A percentile compares a stretch with the other conserved stretches of the same genome.
Evolutionary conservation across 768 basidiomycete species (phyloP).

Genomic region (Termitomyces sp.): DNA sequence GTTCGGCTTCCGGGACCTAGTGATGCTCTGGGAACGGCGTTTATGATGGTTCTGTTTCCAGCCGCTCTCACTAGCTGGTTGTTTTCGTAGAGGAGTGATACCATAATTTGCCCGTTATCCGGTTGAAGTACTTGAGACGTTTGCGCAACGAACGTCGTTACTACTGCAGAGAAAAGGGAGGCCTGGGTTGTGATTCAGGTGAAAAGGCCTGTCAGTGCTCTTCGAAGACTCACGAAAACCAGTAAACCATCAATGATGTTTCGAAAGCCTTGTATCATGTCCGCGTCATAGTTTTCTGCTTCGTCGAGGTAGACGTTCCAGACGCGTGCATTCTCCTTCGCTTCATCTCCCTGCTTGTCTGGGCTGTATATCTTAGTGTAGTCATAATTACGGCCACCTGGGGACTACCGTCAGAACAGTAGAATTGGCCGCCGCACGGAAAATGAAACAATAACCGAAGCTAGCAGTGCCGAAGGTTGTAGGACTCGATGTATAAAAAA

Average conservation of each 20-base stretch:
- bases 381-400: slow-evolving; percentile 1
- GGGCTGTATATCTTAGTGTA: not conserved
- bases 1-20: not conserved
- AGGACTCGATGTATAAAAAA: not conserved
- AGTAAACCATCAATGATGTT: not conserved
- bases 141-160: not conserved
- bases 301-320: not conserved
- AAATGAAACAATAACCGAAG: too few species aligned
- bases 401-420: not conserved
- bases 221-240: not conserved
- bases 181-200: not conserved
- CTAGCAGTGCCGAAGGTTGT: not conserved
- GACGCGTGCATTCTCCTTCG: not conserved
- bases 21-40: not conserved
- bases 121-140: not conserved
- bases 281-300: not conserved
- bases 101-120: not conserved
- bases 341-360: not conserved
- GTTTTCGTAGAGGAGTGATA: not conserved
- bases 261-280: not conserved
- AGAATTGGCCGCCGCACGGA: not conserved
- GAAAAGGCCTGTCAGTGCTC: too few species aligned
- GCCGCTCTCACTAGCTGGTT: not conserved
- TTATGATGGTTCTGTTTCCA: not conserved
- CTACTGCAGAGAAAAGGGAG: not conserved